Percentiles rank a stretch among this genome's conserved stretches.
Conservation (phyloP, 345 rosid genomes). For the Firmiana major region DNA sequence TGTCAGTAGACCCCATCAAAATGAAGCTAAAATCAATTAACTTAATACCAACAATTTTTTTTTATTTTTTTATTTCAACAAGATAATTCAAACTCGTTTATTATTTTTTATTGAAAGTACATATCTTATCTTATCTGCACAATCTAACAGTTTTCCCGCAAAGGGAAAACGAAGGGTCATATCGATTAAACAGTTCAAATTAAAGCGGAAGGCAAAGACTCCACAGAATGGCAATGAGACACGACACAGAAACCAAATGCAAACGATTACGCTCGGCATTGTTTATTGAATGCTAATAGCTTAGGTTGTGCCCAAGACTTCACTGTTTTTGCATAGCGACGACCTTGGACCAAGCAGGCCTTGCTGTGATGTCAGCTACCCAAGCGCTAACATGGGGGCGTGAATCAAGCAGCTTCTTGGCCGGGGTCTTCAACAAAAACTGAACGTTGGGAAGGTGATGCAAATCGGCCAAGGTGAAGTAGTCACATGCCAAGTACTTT, state of each 20-base stretch:
- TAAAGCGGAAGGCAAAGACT: too few species aligned
- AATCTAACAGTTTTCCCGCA: too few species aligned
- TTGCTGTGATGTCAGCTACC: constrained; percentile 47
- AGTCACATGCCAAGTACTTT: constrained; percentile 60
- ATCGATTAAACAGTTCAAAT: too few species aligned
- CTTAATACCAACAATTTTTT: too few species aligned
- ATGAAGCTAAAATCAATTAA: too few species aligned
- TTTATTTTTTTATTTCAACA: too few species aligned
- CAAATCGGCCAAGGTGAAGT: constrained; percentile 65
- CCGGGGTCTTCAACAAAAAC: constrained; percentile 35
- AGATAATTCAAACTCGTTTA: too few species aligned
- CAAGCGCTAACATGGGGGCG: constrained; percentile 51
- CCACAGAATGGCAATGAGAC: not conserved
- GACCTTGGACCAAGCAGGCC: constrained; percentile 64
- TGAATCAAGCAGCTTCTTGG: constrained; percentile 40
- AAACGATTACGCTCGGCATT: not conserved
- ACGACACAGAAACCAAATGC: not conserved
- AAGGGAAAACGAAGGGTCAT: too few species aligned
- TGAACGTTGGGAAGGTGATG: constrained; percentile 61
- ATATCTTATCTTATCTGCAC: too few species aligned
- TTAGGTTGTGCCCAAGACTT: not conserved
- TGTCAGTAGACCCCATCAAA: too few species aligned
- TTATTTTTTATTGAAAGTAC: too few species aligned
- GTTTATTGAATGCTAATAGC: not conserved
- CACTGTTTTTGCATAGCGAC: constrained; percentile 30